Conservation (phyloP, 2,329 filamentous ascomycete genomes). For the Calonectria crousiana region DNA sequence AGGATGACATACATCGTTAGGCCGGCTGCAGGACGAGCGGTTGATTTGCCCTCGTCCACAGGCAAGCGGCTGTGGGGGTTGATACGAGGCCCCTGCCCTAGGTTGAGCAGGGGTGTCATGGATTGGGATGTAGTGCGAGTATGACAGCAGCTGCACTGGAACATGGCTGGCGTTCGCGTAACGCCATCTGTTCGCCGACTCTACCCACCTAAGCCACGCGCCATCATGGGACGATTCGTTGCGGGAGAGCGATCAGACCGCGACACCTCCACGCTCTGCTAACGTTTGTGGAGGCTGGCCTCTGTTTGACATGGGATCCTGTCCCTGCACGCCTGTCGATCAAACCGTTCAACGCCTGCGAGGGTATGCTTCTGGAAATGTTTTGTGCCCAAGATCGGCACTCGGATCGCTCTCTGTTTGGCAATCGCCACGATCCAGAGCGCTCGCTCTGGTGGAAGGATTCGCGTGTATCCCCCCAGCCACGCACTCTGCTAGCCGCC, state of each 20-base stretch:
- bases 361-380: slow-evolving; percentile 13
- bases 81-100: slow-evolving; percentile 4
- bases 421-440: neutral
- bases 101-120: neutral
- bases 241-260: slow-evolving; percentile 6
- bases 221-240: neutral
- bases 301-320: slow-evolving; percentile 19
- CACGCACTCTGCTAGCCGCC: neutral
- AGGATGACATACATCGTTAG: neutral
- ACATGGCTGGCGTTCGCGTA: slow-evolving; percentile 22
- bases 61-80: neutral
- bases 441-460: neutral
- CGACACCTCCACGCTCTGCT: neutral
- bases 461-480: neutral
- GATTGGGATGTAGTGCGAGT: slow-evolving; percentile 9
- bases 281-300: slow-evolving; percentile 15
- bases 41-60: neutral
- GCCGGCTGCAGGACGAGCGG: neutral
- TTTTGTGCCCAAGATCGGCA: neutral
- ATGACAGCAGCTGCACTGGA: slow-evolving; percentile 21
- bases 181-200: slow-evolving; percentile 6
- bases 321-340: slow-evolving; percentile 22
- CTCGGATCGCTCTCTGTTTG: neutral
- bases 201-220: neutral
- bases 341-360: slow-evolving; percentile 19